Conservation (phyloP, 371 early-diverging fungal species). For the Chytridium lagenaria region DNA sequence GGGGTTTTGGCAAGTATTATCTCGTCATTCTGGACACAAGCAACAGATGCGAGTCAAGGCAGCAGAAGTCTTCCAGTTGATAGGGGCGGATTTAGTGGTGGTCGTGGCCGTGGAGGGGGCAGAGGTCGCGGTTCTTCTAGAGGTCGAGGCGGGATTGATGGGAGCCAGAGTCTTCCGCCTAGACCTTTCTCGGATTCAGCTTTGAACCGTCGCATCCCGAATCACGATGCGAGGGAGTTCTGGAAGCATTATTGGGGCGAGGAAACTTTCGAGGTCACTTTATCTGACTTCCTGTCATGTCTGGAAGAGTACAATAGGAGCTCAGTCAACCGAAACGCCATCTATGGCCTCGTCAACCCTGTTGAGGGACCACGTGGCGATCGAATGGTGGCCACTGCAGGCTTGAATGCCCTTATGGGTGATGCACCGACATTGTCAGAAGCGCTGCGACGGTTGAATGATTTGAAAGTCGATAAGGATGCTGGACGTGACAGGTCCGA, state of each 20-base stretch:
- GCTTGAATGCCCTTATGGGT: slow-evolving; percentile 11
- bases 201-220: slow-evolving; percentile 16
- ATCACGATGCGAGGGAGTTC: slow-evolving; percentile 17
- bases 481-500: not conserved
- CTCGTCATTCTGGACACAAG: not conserved
- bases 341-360: slow-evolving; percentile 2
- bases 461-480: not conserved
- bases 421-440: not conserved
- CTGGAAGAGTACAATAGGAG: slow-evolving; percentile 17
- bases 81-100: not conserved
- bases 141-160: not conserved
- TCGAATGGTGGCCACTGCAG: slow-evolving; percentile 13
- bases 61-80: not conserved
- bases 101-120: too few relatives aligned
- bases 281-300: slow-evolving; percentile 23
- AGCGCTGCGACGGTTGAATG: not conserved
- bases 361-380: slow-evolving; percentile 13
- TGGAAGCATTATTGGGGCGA: slow-evolving; percentile 24
- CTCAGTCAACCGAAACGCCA: not conserved
- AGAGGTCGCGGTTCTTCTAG: too few relatives aligned
- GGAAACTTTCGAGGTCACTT: not conserved
- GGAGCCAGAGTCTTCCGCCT: not conserved
- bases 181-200: not conserved
- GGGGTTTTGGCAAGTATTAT: not conserved
- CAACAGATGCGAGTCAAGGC: not conserved